Evolutionary conservation across 768 basidiomycete species (phyloP), one percentile per base, ranked within the genome.

Genomic region (Amanita pseudoporphyria): DNA sequence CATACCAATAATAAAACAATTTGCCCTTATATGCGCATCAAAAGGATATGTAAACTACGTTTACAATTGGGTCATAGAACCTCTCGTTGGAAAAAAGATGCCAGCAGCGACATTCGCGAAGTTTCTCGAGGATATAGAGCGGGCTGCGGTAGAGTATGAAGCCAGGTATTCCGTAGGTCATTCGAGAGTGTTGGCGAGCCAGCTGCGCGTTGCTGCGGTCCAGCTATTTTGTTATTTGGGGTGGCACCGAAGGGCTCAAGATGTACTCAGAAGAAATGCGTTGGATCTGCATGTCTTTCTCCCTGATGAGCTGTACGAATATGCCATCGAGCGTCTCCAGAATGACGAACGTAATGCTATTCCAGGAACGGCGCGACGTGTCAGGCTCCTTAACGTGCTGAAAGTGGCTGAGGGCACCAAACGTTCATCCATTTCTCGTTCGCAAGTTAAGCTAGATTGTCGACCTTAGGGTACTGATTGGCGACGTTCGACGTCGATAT

Each of bases 1-100:
- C 47, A 31, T 58, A 10, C 36, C 48, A 18, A 18, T 54, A 12
- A 57, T 58, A 16, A 47, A 54, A 30, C 43, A 32, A 10, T 61
- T 61, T 33, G 60, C 53, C 18, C 13, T 58, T 9, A 50, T 61
- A 26, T 53, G 45, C 36, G 57, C 59, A 19, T 47, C 44, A 9
- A 60, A 58, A 52, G 59, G 60, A 7, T 61, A 61, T 31, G 33
- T 56, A 10, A 43, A 51, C 22, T 49, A 53, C 42, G 45, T 58
- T 24, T 48, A 57, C 14, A 33, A 52, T 14, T 54, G 57, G 18
- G 53, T 54, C 18, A 36, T 56, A 12, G 50, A 54, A 7, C 36
- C 57, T 36, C 22, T 61, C 14, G 16, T 52, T 33, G 9, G 22
- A 14, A 6, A 13, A 6, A 18, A 10, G 13, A 24, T 24, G 1